Evolutionary conservation across 2,329 filamentous ascomycete species (phyloP).

Genomic region (Albophoma yamanashiensis): DNA sequence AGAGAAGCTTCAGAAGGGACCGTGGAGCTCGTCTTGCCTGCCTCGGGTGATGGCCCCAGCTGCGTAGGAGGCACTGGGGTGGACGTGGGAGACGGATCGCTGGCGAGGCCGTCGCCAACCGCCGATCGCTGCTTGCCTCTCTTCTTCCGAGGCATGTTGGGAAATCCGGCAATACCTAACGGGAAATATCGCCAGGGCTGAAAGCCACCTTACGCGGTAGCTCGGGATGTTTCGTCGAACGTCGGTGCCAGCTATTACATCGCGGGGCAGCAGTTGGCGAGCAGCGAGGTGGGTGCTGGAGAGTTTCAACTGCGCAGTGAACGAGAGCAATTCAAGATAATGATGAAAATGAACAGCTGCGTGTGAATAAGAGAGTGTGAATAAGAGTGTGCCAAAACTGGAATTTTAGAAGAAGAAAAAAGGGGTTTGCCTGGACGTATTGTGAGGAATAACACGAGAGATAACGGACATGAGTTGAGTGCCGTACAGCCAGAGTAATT

Average conservation of each 20-base stretch:
- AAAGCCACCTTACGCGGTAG: not conserved
- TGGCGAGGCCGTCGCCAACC: not conserved
- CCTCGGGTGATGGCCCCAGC: not conserved
- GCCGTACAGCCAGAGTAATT: not conserved
- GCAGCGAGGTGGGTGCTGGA: not conserved
- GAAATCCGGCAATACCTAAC: not conserved
- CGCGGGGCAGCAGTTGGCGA: not conserved
- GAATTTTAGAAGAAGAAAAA: not conserved
- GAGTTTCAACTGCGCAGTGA: not conserved
- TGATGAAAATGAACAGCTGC: too few species aligned
- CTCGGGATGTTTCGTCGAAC: not conserved
- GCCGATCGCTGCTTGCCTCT: constrained; percentile 37
- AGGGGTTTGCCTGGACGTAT: not conserved
- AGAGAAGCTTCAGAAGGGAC: constrained; percentile 2
- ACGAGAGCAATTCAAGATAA: not conserved
- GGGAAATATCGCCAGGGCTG: too few species aligned
- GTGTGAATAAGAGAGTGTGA: not conserved
- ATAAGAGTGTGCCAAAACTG: not conserved
- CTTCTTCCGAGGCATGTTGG: constrained; percentile 35
- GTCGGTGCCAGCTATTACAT: not conserved
- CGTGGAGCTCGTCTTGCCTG: constrained; percentile 4
- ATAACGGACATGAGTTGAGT: not conserved
- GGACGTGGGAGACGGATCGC: not conserved
- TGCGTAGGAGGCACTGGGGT: not conserved
- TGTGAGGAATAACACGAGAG: not conserved